Evolutionary conservation across 2,329 filamentous ascomycete species (phyloP), one percentile per base, ranked within the genome.

Genomic region (Ophiobolus disseminans): DNA sequence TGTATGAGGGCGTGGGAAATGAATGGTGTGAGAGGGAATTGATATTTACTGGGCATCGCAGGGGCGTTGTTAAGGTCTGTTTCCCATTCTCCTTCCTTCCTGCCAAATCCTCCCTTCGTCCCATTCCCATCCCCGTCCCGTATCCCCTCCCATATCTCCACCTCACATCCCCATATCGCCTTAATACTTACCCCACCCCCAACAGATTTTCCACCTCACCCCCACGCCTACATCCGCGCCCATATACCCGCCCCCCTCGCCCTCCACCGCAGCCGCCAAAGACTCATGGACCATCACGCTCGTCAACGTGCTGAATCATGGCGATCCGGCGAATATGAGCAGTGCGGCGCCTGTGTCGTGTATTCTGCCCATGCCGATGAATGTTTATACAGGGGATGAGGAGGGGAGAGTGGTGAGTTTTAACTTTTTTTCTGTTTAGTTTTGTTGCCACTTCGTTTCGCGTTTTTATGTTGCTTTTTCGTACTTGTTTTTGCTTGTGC

Each of bases 371-470:
- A 89, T 92, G 82, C 85, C 90, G 43, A 86, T 88, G 55, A 82
- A 87, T 53, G 86, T 97, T 8, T 97, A 97, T 73, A 96, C 92
- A 0, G 94, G 93, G 3, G 94, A 97, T 76, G 94, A 97, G 57
- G 88, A 91, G 56, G 94, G 94, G 22, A 82, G 87, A 78, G 93
- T 99, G 48, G 69, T 72, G 65, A 49, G 69, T 69, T 47, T 21
- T 39, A 45, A 14, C 48, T 46, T 50, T 28, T 16, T 28, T 48
- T 38, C n/a, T 42, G 16, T 48, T 32, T 11, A 32, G 3, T 4
- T 3, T 8, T 32, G 30, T 11, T 13, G 25, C 25, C 9, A 28
- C 9, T n/a, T n/a, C 25, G 25, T 28, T 28, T 9, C 25, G 25
- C 25, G 25, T 28, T 5, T 9, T 28, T 5, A 28, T 5, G 10